phyloP scores from a whole-genome alignment of 805 yeast species.

The Wickerhamomyces alni region DNA sequence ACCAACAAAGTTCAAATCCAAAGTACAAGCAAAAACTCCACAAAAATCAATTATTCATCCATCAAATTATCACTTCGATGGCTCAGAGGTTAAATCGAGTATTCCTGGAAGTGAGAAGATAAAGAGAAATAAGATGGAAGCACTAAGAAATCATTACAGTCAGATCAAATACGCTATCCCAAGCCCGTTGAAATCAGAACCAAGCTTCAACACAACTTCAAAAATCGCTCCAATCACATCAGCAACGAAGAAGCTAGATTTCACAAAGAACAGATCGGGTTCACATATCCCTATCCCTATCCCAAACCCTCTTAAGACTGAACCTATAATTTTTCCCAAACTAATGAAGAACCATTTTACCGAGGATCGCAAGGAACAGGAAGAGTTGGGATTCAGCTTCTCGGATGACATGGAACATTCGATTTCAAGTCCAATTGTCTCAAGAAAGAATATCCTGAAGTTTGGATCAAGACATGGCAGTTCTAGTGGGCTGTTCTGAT shows the following conservation, averaged over 20 bases:
- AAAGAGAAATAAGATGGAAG: constrained; percentile 30
- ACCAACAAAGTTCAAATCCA: constrained; percentile 12
- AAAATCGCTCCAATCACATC: not conserved
- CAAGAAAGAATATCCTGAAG: constrained; percentile 3
- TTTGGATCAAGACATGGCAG: not conserved
- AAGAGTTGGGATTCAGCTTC: too few species aligned
- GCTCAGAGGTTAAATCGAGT: constrained; percentile 9
- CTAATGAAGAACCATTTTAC: too few species aligned
- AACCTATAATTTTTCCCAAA: too few species aligned
- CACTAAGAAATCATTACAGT: constrained; percentile 29
- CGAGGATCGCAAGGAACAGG: too few species aligned
- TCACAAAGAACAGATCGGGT: not conserved
- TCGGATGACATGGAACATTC: constrained; percentile 5
- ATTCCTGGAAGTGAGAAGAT: constrained; percentile 33
- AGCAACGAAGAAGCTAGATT: not conserved
- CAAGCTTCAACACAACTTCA: not conserved
- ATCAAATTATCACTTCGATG: not conserved
- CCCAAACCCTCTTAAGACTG: too few species aligned
- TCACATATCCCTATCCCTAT: too few species aligned
- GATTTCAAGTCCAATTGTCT: constrained; percentile 8
- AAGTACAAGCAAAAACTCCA: constrained; percentile 16
- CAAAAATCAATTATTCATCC: constrained; percentile 9
- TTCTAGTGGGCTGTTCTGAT: too few species aligned
- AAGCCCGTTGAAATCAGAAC: constrained; percentile 27
- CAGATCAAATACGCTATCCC: constrained; percentile 31